Base-by-base conservation (phyloP, 2,329 filamentous ascomycete genomes). In the Fusarium praegraminearum region DNA sequence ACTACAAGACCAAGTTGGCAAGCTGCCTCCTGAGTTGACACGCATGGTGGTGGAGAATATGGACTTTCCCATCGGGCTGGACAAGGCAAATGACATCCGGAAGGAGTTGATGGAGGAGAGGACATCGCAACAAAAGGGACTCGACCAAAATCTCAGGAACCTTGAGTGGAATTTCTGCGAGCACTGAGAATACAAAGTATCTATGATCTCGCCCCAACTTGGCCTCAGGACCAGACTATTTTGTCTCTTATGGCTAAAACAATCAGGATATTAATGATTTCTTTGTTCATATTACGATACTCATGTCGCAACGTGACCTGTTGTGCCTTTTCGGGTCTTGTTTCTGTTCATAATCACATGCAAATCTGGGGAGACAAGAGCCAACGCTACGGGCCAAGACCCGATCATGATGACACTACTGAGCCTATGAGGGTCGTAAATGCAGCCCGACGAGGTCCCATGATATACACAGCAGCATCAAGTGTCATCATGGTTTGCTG, bases 81-180 rank as follows among this genome's bases (percentile, higher is more conserved):
- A 55, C 11, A 64, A 68, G 33, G 67, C 67, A n/a, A 71, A 65
- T 47, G 40, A 61, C 15, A 57, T 71, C 6, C 54, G 67, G 3
- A 40, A 44, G 20, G 63, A 65, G 24, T 55, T 70, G 30, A 70
- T 70, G 67, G 40, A 33, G 4, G 67, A 70, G 41, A 57, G 67
- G 51, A 61, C 63, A 8, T 33, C 22, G 10, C 28, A 47, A 22
- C 67, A 70, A 35, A 13, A 45, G 8, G 33, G 32, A 1, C n/a
- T 52, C 13, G 49, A 62, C 9, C 7, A n/a, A 2, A 11, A 50
- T 3, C 36, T 68, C 15, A 49, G 20, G 5, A 18, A 18, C 10
- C 16, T 51, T 33, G 53, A 71, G 11, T 70, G 63, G 67, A 71
- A 62, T 33, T 70, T 70, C 47, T 70, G 67, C 38, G 67, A 70